phyloP scores from a whole-genome alignment of 305 asterid species.

The Fraxinus angustifolia region DNA sequence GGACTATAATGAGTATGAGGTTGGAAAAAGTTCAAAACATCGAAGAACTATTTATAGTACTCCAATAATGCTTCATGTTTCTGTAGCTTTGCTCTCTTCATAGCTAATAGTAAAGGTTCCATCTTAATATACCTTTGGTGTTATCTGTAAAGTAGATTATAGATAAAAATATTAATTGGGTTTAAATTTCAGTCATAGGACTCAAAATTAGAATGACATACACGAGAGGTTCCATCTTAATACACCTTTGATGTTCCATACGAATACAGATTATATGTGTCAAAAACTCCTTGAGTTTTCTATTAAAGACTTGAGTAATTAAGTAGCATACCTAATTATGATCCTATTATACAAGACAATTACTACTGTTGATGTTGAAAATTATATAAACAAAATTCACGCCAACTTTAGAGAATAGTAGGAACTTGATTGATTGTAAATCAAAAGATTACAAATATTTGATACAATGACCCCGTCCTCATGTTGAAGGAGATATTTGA shows the following conservation, averaged over 20 bases:
- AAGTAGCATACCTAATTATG: neutral
- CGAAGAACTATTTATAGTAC: neutral
- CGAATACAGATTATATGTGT: neutral
- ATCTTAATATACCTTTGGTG: neutral
- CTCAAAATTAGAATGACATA: neutral
- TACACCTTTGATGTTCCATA: neutral
- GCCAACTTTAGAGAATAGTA: too few relatives aligned
- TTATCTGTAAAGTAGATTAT: too few relatives aligned
- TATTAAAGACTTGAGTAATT: neutral
- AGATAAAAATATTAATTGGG: neutral
- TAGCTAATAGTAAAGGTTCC: constrained; percentile 9
- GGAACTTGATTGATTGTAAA: too few relatives aligned
- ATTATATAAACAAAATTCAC: too few relatives aligned
- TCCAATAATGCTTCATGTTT: constrained; percentile 10
- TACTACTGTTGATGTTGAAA: too few relatives aligned
- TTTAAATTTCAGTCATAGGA: neutral
- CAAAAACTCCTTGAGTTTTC: neutral
- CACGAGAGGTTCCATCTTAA: neutral
- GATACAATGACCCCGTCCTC: too few relatives aligned
- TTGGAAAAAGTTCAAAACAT: neutral
- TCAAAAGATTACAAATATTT: too few relatives aligned
- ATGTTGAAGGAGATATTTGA: too few relatives aligned
- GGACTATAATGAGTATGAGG: neutral
- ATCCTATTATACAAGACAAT: neutral
- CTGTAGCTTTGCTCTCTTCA: neutral